Percentiles rank a stretch among this genome's conserved stretches.
These are phyloP conservation scores for Arthrinium puccinioides DNA, from an alignment of 2,329 filamentous ascomycete species.

Conservation along the genomic window DNA sequence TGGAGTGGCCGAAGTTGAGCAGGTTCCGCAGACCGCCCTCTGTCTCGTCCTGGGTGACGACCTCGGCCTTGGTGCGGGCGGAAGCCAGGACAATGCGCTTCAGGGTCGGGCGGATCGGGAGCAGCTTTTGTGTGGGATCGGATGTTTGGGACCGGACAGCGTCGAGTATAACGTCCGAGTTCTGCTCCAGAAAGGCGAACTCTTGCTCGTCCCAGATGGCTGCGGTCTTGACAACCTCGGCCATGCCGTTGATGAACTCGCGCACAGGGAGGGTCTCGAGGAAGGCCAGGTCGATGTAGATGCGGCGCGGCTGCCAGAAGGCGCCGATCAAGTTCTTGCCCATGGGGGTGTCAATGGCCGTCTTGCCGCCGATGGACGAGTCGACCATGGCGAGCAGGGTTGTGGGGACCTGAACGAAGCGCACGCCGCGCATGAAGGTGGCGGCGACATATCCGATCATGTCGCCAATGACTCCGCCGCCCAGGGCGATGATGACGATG, in stretches of 20 bases:
- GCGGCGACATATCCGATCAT: slow-evolving; percentile 97
- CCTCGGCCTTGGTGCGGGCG: slow-evolving; percentile 86
- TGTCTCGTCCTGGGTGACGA: slow-evolving; percentile 89
- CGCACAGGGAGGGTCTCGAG: slow-evolving; percentile 82
- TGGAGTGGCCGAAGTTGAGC: slow-evolving; percentile 96
- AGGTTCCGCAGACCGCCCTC: slow-evolving; percentile 92
- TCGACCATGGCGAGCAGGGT: slow-evolving; percentile 96
- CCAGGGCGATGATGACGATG: slow-evolving; percentile 88
- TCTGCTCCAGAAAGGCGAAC: slow-evolving; percentile 76
- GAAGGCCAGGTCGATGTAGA: slow-evolving; percentile 92
- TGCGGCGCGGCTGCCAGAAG: slow-evolving; percentile 91
- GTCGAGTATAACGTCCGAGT: slow-evolving; percentile 68
- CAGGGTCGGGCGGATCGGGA: slow-evolving; percentile 61
- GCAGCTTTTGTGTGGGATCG: slow-evolving; percentile 50
- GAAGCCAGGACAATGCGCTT: slow-evolving; percentile 82
- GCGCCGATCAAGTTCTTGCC: slow-evolving; percentile 95
- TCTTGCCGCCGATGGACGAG: slow-evolving; percentile 97
- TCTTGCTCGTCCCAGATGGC: slow-evolving; percentile 91
- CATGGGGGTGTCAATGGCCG: slow-evolving; percentile 90
- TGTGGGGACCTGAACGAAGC: slow-evolving; percentile 93
- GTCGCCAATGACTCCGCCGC: slow-evolving; percentile 94
- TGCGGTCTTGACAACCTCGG: slow-evolving; percentile 94
- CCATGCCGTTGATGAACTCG: slow-evolving; percentile 98
- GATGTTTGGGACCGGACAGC: slow-evolving; percentile 58
- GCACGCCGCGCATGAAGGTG: slow-evolving; percentile 96